A percentile compares a stretch with the other conserved stretches of the same genome.
Evolutionary conservation across 495 filamentous ascomycete species (phyloP).

Genomic region (Penicillium psychrofluorescens): DNA sequence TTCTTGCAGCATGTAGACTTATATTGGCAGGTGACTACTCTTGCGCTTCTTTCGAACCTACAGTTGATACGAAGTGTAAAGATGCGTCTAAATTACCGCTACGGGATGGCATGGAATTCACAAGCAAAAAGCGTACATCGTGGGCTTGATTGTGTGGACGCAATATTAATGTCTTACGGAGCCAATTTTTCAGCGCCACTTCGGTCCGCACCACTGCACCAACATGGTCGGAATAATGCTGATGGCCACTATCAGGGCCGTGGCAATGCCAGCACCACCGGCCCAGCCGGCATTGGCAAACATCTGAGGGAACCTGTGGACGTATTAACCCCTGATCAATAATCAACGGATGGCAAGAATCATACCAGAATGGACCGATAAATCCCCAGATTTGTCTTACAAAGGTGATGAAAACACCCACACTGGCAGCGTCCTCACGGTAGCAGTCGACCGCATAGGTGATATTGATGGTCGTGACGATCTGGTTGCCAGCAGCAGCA

Average conservation of each 20-base stretch:
- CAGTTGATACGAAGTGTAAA: too few species aligned
- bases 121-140: too few species aligned
- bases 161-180: conserved; percentile 15
- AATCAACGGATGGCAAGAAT: not conserved
- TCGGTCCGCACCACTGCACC: conserved; percentile 20
- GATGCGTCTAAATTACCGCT: too few species aligned
- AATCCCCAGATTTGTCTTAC: conserved; percentile 49
- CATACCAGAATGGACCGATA: conserved; percentile 49
- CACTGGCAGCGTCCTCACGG: conserved; percentile 34
- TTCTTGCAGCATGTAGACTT: too few species aligned
- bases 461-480: conserved; percentile 48
- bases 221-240: conserved; percentile 34
- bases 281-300: conserved; percentile 33
- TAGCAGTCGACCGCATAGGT: conserved; percentile 49
- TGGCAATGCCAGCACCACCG: conserved; percentile 26
- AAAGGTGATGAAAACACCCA: conserved; percentile 49
- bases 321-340: not conserved
- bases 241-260: conserved; percentile 23
- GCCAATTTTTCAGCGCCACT: conserved; percentile 11
- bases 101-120: too few species aligned
- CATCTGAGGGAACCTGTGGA: conserved; percentile 33
- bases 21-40: too few species aligned
- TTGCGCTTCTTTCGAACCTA: too few species aligned
- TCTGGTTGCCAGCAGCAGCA: conserved; percentile 44
- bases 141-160: not conserved